Conservation (phyloP, 2,329 filamentous ascomycete genomes). For the Immersiporthe knoxdaviesiana region DNA sequence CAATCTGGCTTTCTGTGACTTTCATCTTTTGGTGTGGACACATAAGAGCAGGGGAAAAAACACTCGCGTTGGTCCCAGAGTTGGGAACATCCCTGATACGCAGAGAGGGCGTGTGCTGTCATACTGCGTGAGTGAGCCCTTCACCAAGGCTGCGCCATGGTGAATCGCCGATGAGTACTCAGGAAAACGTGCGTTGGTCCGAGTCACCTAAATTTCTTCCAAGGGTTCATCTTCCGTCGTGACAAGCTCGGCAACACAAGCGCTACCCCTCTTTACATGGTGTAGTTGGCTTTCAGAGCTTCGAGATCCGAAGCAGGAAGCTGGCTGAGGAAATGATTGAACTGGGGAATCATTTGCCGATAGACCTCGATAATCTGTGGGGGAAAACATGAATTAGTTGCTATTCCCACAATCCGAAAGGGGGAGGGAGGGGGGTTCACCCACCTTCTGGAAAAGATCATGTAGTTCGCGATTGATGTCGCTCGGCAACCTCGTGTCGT, state of each 20-base stretch:
- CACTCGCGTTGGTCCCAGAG: not conserved
- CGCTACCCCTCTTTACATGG: constrained; percentile 11
- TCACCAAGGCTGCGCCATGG: not conserved
- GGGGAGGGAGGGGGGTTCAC: too few species aligned
- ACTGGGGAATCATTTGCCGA: constrained; percentile 62
- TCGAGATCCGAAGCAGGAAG: constrained; percentile 55
- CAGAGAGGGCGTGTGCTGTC: not conserved
- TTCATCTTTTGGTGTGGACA: not conserved
- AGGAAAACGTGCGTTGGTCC: not conserved
- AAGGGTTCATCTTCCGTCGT: not conserved
- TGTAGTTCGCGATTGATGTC: constrained; percentile 68
- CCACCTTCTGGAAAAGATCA: constrained; percentile 76
- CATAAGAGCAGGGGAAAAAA: not conserved
- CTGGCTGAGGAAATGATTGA: constrained; percentile 57
- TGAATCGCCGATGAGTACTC: not conserved
- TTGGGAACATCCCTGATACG: not conserved
- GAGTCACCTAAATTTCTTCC: too few species aligned
- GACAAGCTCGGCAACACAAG: not conserved
- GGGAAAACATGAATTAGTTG: constrained; percentile 4
- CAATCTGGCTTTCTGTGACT: not conserved
- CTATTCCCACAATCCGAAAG: constrained; percentile 36
- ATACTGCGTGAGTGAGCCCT: not conserved
- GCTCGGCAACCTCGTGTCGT: constrained; percentile 64
- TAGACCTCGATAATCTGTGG: constrained; percentile 55
- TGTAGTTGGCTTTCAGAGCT: constrained; percentile 53